Evolutionary conservation across 2,329 filamentous ascomycete genomes (phyloP).

Genomic region (Microcyclosporella mali): DNA sequence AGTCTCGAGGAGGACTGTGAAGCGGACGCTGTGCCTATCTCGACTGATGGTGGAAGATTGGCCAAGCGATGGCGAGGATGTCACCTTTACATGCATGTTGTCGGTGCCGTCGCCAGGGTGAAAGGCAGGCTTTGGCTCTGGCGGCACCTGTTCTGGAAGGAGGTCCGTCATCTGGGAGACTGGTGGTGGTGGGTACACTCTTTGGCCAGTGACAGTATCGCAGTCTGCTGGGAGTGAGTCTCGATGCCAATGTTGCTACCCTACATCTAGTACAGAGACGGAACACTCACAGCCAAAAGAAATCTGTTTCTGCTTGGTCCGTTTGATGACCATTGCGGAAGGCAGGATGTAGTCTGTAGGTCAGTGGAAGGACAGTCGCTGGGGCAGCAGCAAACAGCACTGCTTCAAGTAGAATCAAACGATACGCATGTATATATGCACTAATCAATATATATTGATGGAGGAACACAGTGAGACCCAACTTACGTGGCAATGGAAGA

Average conservation of each 20-base stretch:
- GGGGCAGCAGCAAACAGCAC: too few species aligned
- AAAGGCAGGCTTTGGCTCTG: slow-evolving; percentile 21
- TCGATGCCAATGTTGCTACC: not conserved
- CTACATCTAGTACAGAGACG: slow-evolving; percentile 1
- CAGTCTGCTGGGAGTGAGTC: slow-evolving; percentile 24
- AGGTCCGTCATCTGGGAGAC: slow-evolving; percentile 23
- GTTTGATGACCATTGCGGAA: slow-evolving; percentile 24
- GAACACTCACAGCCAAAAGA: slow-evolving; percentile 29
- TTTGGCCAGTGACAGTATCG: slow-evolving; percentile 30
- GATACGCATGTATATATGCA: too few species aligned
- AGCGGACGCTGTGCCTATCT: slow-evolving; percentile 43
- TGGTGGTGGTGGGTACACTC: slow-evolving; percentile 30
- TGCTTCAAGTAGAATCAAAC: too few species aligned
- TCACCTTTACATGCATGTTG: slow-evolving; percentile 49
- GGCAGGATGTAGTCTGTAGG: not conserved
- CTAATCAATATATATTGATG: too few species aligned
- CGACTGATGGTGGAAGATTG: slow-evolving; percentile 60
- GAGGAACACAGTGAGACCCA: too few species aligned
- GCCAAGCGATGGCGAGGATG: slow-evolving; percentile 65
- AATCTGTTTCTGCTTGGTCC: slow-evolving; percentile 30
- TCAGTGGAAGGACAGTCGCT: too few species aligned
- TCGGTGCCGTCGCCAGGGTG: slow-evolving; percentile 12
- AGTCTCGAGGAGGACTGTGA: slow-evolving; percentile 54
- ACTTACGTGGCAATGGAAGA: too few species aligned
- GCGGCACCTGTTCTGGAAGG: slow-evolving; percentile 30